These are phyloP conservation scores for Trichoderma reesei DNA, from an alignment of 495 filamentous ascomycete species.

Conservation along the genomic window DNA sequence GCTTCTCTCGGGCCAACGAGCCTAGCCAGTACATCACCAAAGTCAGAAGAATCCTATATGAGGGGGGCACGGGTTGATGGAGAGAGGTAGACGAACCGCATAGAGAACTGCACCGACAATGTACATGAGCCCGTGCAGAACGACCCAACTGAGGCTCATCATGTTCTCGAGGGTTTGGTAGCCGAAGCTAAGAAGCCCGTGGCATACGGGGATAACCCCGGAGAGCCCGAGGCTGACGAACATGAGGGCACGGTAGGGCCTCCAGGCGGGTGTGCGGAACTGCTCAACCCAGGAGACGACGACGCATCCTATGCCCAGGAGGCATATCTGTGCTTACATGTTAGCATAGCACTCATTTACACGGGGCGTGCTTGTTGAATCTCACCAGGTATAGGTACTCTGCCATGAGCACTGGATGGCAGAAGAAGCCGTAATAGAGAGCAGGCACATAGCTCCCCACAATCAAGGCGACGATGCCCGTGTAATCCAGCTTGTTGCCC, in stretches of 20 bases:
- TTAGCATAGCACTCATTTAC: neutral
- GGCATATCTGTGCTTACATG: conserved; percentile 49
- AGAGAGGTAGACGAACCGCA: conserved; percentile 34
- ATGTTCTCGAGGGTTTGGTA: conserved; percentile 40
- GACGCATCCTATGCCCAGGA: conserved; percentile 64
- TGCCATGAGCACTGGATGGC: conserved; percentile 47
- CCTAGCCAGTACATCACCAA: conserved; percentile 15
- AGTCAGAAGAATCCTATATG: too few relatives aligned
- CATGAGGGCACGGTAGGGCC: conserved; percentile 82
- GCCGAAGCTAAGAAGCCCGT: conserved; percentile 54
- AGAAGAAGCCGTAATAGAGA: conserved; percentile 80
- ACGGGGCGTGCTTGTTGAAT: neutral
- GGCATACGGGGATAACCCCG: conserved; percentile 64
- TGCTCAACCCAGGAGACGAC: conserved; percentile 63
- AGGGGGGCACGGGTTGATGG: neutral
- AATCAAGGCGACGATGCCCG: conserved; percentile 83
- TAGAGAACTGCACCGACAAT: conserved; percentile 79
- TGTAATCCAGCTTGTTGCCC: conserved; percentile 67
- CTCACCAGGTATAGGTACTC: conserved; percentile 67
- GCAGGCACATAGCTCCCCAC: conserved; percentile 80
- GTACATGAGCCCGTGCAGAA: conserved; percentile 69
- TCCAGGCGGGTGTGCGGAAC: conserved; percentile 73
- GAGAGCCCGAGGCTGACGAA: conserved; percentile 84
- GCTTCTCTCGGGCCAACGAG: conserved; percentile 52
- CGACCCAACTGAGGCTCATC: conserved; percentile 78